phyloP scores from a whole-genome alignment of 768 basidiomycete species.

The Lentinula aciculospora region DNA sequence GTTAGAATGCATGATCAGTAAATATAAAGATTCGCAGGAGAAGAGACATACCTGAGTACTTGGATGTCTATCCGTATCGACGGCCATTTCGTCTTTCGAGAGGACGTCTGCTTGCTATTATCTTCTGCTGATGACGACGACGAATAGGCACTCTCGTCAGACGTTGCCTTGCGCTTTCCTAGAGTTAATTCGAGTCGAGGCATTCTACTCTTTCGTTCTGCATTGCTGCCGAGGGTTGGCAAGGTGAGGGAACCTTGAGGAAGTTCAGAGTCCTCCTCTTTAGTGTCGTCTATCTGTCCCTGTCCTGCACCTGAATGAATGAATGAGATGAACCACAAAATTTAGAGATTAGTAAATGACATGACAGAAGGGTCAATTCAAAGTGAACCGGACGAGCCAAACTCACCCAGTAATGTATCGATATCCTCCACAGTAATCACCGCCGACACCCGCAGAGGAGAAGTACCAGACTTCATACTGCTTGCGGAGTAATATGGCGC shows the following conservation, averaged over 20 bases:
- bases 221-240: not conserved
- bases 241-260: not conserved
- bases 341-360: not conserved
- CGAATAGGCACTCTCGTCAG: not conserved
- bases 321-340: not conserved
- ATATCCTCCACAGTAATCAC: constrained; percentile 6
- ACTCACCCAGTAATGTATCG: constrained; percentile 2
- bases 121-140: not conserved
- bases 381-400: not conserved
- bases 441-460: constrained; percentile 1
- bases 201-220: not conserved
- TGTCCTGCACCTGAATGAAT: not conserved
- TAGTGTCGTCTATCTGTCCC: not conserved
- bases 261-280: not conserved
- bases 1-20: not conserved
- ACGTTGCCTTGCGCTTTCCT: not conserved
- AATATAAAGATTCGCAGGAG: not conserved
- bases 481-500: not conserved
- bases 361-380: not conserved
- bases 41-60: constrained; percentile 1
- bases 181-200: not conserved
- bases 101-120: not conserved
- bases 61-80: constrained; percentile 4
- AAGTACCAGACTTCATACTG: not conserved
- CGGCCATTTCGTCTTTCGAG: not conserved